Conservation (phyloP, 495 filamentous ascomycete genomes). For the Tuber borchii region DNA sequence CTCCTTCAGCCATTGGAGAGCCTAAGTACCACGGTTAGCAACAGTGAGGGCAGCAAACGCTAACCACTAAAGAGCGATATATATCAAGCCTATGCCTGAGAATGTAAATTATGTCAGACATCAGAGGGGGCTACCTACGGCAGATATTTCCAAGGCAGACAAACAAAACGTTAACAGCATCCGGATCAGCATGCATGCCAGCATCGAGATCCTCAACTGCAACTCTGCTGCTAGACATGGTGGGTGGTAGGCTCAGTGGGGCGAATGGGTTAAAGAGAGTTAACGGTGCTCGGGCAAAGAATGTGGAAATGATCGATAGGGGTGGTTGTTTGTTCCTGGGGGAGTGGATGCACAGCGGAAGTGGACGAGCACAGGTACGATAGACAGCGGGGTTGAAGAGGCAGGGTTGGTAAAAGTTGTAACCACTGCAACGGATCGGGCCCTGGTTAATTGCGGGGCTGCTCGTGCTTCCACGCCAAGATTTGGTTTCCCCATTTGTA, state of each 20-base stretch:
- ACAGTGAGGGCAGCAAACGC: not conserved
- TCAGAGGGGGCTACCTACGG: conserved; percentile 42
- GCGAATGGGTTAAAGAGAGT: not conserved
- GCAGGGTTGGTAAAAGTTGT: not conserved
- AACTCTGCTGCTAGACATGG: not conserved
- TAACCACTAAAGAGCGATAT: conserved; percentile 2
- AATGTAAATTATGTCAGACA: not conserved
- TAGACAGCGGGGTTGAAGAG: not conserved
- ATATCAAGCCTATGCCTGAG: not conserved
- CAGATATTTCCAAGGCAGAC: conserved; percentile 98
- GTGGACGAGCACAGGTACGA: not conserved
- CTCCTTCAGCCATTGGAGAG: conserved; percentile 92
- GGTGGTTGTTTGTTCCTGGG: not conserved
- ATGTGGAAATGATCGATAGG: not conserved
- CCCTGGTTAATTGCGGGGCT: not conserved
- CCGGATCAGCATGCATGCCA: conserved; percentile 21
- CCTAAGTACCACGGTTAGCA: conserved; percentile 44
- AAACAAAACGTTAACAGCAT: conserved; percentile 70
- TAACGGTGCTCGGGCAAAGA: not conserved
- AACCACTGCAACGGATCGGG: not conserved
- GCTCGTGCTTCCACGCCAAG: no score
- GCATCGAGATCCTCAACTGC: conserved; percentile 13
- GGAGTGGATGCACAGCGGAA: not conserved
- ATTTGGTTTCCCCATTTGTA: no score
- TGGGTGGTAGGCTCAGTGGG: not conserved